Base-by-base conservation (phyloP, 495 filamentous ascomycete genomes). In the Penicillium subrubescens region DNA sequence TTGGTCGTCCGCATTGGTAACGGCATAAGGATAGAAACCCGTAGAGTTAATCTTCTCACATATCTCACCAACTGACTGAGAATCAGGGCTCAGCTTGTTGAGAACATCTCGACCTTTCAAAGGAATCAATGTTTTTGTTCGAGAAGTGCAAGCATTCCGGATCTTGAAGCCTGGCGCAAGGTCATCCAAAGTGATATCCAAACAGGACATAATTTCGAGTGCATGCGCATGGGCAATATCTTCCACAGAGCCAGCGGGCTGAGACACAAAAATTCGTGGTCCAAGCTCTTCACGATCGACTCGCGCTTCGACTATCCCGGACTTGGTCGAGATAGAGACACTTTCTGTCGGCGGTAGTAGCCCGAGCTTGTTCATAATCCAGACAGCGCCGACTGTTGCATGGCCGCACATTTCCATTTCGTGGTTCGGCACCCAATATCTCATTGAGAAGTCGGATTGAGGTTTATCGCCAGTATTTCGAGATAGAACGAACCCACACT, bases 401-500 rank as follows among this genome's bases (percentile, higher is more conserved):
- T 63, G 65, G 12, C 63, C 60, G 48, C 65, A 66, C 60, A 61
- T 66, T 31, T 66, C 60, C 63, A 66, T 61, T 33, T 68, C 68
- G n/a, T 62, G 46, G 14, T 54, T 51, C 15, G 62, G 59, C 14
- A 58, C 57, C 43, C 60, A 68, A 19, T 60, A 58, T 17, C 63
- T 56, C 44, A 66, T 59, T 25, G 31, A 25, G 25, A 56, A 60
- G 57, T 67, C 33, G 12, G 35, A 63, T 17, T 29, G 3, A 1
- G 33, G 25, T 44, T 57, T 12, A 23, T 55, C 39, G 35, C 17
- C 27, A 0, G 44, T 29, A 25, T 54, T 35, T 7, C 33, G 21
- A 12, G 37, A 21, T 8, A 62, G 52, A 11, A 71, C 60, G 27
- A 66, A 66, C 2, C 63, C 57, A 56, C 60, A 63, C 29, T 63